Evolutionary conservation across 108 stramenopile species (phyloP).

Genomic region (Nitzschia putrida): DNA sequence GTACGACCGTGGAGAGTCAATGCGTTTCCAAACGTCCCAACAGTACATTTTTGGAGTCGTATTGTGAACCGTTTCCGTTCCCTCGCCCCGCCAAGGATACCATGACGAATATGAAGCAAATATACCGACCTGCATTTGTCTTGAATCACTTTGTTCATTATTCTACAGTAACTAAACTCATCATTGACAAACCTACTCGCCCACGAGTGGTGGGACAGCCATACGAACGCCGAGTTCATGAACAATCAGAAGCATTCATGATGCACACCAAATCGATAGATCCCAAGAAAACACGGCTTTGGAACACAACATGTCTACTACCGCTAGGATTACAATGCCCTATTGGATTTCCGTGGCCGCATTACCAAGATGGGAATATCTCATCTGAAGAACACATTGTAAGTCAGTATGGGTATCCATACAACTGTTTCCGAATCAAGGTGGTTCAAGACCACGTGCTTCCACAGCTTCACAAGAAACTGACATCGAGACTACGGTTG

Average conservation of each 20-base stretch:
- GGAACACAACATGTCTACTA: slow-evolving; percentile 4
- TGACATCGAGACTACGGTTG: no score
- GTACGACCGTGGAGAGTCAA: slow-evolving; percentile 6
- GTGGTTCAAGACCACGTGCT: slow-evolving; percentile 7
- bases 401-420: slow-evolving; percentile 9
- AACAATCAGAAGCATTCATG: slow-evolving; percentile 75
- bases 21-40: slow-evolving; percentile 36
- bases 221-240: slow-evolving; percentile 47
- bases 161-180: slow-evolving; percentile 55
- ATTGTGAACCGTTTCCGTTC: slow-evolving; percentile 69
- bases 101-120: slow-evolving; percentile 74
- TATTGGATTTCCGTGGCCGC: slow-evolving; percentile 9
- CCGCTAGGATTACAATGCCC: slow-evolving; percentile 9
- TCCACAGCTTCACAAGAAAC: no score
- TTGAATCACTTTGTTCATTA: slow-evolving; percentile 83
- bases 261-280: slow-evolving; percentile 69
- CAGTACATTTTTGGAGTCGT: slow-evolving; percentile 62
- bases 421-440: slow-evolving; percentile 15
- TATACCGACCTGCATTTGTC: slow-evolving; percentile 77
- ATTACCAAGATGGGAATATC: slow-evolving; percentile 1
- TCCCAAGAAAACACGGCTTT: slow-evolving; percentile 4
- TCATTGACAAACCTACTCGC: background rate
- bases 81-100: slow-evolving; percentile 53
- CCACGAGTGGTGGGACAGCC: slow-evolving; percentile 22
- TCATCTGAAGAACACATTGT: background rate